Conservation (phyloP, 805 yeast genomes). For the Torulaspora quercuum region DNA sequence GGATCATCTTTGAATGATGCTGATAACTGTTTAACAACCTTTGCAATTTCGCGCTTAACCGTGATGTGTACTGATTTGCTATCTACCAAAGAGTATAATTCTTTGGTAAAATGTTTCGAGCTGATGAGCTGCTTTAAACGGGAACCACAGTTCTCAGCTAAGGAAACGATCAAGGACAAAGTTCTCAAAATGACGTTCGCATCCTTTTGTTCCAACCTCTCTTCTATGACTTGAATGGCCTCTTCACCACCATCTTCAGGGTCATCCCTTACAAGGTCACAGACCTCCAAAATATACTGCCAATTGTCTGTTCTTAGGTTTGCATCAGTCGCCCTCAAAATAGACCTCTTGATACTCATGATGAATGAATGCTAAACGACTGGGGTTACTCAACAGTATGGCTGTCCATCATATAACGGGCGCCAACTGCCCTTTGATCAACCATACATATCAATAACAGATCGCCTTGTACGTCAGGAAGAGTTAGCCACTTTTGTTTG, state of each 20-base stretch:
- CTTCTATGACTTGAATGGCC: slow-evolving; percentile 43
- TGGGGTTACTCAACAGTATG: too few species aligned
- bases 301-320: slow-evolving; percentile 64
- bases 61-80: slow-evolving; percentile 58
- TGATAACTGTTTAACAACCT: slow-evolving; percentile 64
- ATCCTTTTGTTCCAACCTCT: slow-evolving; percentile 49
- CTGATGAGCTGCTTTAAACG: slow-evolving; percentile 61
- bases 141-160: slow-evolving; percentile 78
- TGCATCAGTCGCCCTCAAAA: slow-evolving; percentile 58
- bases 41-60: slow-evolving; percentile 63
- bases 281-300: slow-evolving; percentile 59
- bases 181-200: slow-evolving; percentile 66
- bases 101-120: slow-evolving; percentile 49
- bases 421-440: too few species aligned
- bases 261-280: slow-evolving; percentile 60
- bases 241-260: slow-evolving; percentile 52
- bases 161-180: slow-evolving; percentile 50
- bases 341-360: slow-evolving; percentile 21
- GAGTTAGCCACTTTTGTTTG: too few species aligned
- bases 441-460: too few species aligned
- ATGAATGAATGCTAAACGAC: too few species aligned
- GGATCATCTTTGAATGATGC: slow-evolving; percentile 69
- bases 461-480: too few species aligned
- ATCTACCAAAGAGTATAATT: slow-evolving; percentile 47
- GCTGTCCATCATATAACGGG: too few species aligned